Conservation (phyloP, 176 grass and related monocot genomes). For the Guadua angustifolia region DNA sequence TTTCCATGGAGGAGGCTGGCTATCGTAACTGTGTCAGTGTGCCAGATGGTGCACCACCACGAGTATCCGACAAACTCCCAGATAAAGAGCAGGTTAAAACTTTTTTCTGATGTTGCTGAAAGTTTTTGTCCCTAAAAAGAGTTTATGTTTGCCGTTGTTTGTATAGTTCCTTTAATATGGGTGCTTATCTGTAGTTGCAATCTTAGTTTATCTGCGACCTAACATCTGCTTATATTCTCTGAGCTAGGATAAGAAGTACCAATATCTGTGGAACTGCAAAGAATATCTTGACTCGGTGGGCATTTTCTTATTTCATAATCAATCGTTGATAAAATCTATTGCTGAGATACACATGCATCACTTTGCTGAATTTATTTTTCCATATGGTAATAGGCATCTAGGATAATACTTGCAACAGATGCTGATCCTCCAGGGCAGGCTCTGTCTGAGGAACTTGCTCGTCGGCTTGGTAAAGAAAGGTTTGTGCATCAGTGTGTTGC, state of each 20-base stretch:
- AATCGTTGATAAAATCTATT: conserved; percentile 10
- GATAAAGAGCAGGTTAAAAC: conserved; percentile 61
- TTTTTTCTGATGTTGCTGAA: conserved; percentile 28
- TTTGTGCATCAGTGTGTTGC: conserved; percentile 43
- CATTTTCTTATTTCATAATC: conserved; percentile 31
- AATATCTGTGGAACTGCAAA: conserved; percentile 92
- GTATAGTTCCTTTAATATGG: conserved; percentile 3
- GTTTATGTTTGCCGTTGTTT: conserved; percentile 13
- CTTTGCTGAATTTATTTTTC: conserved; percentile 34
- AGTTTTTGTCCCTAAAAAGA: conserved; percentile 13
- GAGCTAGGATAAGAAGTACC: conserved; percentile 95
- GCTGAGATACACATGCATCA: conserved; percentile 1
- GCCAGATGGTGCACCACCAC: conserved; percentile 70
- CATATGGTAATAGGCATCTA: conserved; percentile 65
- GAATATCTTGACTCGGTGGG: conserved; percentile 82
- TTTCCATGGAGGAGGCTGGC: conserved; percentile 95
- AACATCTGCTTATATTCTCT: conserved; percentile 58
- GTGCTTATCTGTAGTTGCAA: conserved; percentile 26
- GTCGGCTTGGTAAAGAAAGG: conserved; percentile 99
- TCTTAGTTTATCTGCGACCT: conserved; percentile 37
- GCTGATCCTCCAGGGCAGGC: conserved; percentile 79
- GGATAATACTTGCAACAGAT: conserved; percentile 97
- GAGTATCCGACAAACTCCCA: conserved; percentile 57
- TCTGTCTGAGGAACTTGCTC: conserved; percentile 89
- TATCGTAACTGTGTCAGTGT: conserved; percentile 90